Evolutionary conservation across 2,329 filamentous ascomycete species (phyloP), one percentile per base, ranked within the genome.

Genomic region (Cladophialophora exuberans): DNA sequence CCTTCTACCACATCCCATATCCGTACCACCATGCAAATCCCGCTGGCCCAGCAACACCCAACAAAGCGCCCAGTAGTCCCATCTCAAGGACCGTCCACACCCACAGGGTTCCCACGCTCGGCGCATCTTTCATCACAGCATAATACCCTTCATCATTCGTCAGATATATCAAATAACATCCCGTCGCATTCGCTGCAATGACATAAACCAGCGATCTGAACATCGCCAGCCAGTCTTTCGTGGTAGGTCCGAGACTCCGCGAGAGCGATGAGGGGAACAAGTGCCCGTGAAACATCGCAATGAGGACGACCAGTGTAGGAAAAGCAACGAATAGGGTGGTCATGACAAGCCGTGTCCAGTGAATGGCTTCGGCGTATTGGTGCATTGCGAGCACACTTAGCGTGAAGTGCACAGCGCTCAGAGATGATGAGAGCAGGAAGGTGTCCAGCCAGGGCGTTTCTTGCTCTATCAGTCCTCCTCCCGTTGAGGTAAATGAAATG

Each of bases 11-110:
- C 52, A 79, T 72, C 2, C 71, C 69, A 66, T 82, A 83, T 2
- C 77, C 78, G 62, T 79, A 81, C 75, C 75, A 84, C 72, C 74
- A 79, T 4, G 79, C 70, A 70, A 79, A 85, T 1, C 66, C 70
- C 48, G 78, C 64, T 11, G 84, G 79, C n/a, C 74, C 69, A 35
- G 74, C 52, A 18, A 82, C 71, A 39, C 79, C 83, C n/a, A 74
- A 65, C 20, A 86, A 74, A 0, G 88, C 89, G 66, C 82, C 85
- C 0, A 78, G 66, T 35, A 96, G 75, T 52, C 90, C 81, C 73
- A 97, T 81, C 75, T 99, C 94, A 42, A 97, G 80, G 18, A 97
- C 86, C 26, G 88, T 85, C 91, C 93, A 97, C 3, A 97, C 82
- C 92, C 93, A 97, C 15, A 97, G 71, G 35, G 89, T 93, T 0